phyloP scores from a whole-genome alignment of 2,329 filamentous ascomycete species.

The Colletotrichum musicola region DNA sequence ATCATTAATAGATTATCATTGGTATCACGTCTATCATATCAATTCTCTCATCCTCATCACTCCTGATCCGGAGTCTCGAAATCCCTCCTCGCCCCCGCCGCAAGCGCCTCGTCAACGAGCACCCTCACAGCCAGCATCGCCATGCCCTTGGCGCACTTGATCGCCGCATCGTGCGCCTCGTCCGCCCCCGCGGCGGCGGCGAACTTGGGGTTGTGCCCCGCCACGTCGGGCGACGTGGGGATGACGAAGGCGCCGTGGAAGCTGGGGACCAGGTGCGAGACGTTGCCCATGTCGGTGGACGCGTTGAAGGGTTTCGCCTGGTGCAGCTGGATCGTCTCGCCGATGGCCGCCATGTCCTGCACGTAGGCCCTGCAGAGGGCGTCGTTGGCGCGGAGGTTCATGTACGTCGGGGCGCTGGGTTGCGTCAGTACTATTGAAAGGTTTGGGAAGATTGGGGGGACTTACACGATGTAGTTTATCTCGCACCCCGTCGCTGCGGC shows the following conservation, averaged over 20 bases:
- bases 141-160: constrained; percentile 60
- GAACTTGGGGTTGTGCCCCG: constrained; percentile 57
- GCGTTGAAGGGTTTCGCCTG: constrained; percentile 53
- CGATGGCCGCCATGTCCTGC: constrained; percentile 56
- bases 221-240: constrained; percentile 50
- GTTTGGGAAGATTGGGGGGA: not conserved
- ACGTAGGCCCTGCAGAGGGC: constrained; percentile 58
- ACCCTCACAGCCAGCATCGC: constrained; percentile 52
- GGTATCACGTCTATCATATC: not conserved
- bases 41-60: not conserved
- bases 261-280: constrained; percentile 59
- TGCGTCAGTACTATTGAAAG: not conserved
- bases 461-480: constrained; percentile 51
- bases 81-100: constrained; percentile 11
- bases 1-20: not conserved
- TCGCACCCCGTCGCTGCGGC: constrained; percentile 51
- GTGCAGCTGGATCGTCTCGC: constrained; percentile 50
- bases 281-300: constrained; percentile 66
- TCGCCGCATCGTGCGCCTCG: constrained; percentile 52
- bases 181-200: constrained; percentile 58
- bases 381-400: constrained; percentile 59
- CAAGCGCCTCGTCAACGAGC: constrained; percentile 41
- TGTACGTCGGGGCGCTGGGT: constrained; percentile 53
- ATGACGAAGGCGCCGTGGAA: constrained; percentile 64
- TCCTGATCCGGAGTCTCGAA: constrained; percentile 19